Conservation (phyloP, 2,329 filamentous ascomycete genomes). For the Lachnellula willkommii region DNA sequence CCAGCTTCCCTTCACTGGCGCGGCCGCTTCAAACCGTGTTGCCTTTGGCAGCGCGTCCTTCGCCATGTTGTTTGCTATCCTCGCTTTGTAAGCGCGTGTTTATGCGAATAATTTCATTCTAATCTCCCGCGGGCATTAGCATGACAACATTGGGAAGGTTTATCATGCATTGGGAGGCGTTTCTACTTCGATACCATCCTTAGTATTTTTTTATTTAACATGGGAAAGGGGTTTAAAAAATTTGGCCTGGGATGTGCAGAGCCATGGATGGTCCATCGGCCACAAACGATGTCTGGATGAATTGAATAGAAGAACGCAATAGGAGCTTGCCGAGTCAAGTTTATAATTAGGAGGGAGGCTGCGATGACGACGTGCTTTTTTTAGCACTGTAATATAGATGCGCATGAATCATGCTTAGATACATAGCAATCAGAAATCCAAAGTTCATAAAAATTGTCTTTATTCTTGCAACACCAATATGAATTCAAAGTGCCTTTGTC, state of each 20-base stretch:
- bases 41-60: conserved; percentile 24
- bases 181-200: conserved; percentile 3
- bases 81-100: conserved; percentile 21
- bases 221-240: not conserved
- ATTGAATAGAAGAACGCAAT: not conserved
- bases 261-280: too few species aligned
- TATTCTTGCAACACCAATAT: too few species aligned
- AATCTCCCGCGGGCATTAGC: not conserved
- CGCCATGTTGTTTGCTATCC: conserved; percentile 22
- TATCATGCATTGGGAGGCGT: conserved; percentile 1
- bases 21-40: conserved; percentile 24
- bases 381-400: not conserved
- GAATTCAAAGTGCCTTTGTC: too few species aligned
- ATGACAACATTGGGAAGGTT: not conserved
- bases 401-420: not conserved
- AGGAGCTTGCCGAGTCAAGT: not conserved
- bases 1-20: conserved; percentile 32
- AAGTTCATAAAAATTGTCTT: not conserved
- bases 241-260: not conserved
- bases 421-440: not conserved
- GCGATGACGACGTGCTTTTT: not conserved
- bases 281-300: not conserved
- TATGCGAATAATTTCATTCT: not conserved
- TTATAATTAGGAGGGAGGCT: not conserved
- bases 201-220: not conserved